phyloP scores from a whole-genome alignment of 2,329 filamentous ascomycete species.

The Alternaria triticimaculans region DNA sequence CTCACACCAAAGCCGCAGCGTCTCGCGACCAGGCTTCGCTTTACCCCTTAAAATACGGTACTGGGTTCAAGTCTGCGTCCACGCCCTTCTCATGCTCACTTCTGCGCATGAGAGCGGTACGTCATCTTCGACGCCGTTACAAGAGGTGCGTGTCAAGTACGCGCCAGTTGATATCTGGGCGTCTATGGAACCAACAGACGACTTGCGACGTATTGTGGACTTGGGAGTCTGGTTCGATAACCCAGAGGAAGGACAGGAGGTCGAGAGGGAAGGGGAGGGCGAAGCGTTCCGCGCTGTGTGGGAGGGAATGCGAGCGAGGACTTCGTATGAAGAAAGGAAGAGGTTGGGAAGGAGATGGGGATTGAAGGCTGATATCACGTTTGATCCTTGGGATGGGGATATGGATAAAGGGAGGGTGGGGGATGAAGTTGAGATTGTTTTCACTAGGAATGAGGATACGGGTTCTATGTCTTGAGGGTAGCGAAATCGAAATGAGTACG shows the following conservation, averaged over 20 bases:
- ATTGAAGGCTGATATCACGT: conserved; percentile 22
- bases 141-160: conserved; percentile 38
- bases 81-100: conserved; percentile 37
- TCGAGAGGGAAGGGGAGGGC: conserved; percentile 36
- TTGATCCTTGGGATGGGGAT: conserved; percentile 42
- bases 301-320: conserved; percentile 22
- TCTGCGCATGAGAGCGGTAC: background rate
- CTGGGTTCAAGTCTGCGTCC: conserved; percentile 40
- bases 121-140: conserved; percentile 8
- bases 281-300: conserved; percentile 43
- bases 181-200: conserved; percentile 41
- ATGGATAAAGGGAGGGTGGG: conserved; percentile 39
- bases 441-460: conserved; percentile 18
- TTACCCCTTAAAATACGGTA: conserved; percentile 43
- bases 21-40: conserved; percentile 28
- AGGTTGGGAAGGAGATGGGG: conserved; percentile 15
- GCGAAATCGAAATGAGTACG: background rate
- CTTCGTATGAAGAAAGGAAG: conserved; percentile 11
- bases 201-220: conserved; percentile 34
- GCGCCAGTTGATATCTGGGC: conserved; percentile 46
- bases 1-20: conserved; percentile 28
- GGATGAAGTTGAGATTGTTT: conserved; percentile 44
- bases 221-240: conserved; percentile 40
- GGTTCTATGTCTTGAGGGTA: background rate
- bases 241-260: conserved; percentile 17